Percentiles rank a stretch among this genome's conserved stretches.
phyloP scores from a whole-genome alignment of 2,329 filamentous ascomycete genomes.

The Dothiorella sarmentorum region DNA sequence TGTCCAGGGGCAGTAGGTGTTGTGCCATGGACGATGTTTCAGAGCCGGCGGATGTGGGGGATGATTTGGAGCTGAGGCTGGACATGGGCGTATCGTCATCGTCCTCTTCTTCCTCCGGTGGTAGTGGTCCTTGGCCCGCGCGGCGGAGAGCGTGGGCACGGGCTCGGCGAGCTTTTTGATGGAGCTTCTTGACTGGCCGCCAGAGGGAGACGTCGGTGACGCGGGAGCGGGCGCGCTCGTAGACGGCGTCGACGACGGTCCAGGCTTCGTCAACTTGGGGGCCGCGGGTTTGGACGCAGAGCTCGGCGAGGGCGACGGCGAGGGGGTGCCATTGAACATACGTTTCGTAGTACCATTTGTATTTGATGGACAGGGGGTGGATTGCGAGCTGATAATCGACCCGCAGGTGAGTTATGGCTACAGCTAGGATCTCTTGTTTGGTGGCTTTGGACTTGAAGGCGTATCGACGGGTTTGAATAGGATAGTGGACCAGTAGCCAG shows the following conservation, averaged over 20 bases:
- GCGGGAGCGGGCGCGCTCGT: constrained; percentile 23
- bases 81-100: no score
- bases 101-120: not conserved
- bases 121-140: not conserved
- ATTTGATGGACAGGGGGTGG: constrained; percentile 40
- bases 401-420: constrained; percentile 1
- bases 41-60: not conserved
- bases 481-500: constrained; percentile 18
- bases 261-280: constrained; percentile 39
- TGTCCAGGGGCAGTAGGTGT: not conserved
- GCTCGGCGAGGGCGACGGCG: constrained; percentile 44
- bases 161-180: constrained; percentile 8
- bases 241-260: constrained; percentile 45
- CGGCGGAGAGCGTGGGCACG: not conserved
- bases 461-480: constrained; percentile 13
- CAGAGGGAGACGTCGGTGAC: constrained; percentile 17
- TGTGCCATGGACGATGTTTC: not conserved
- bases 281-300: constrained; percentile 28
- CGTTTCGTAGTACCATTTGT: constrained; percentile 41
- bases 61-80: not conserved
- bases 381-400: constrained; percentile 21
- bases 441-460: constrained; percentile 26
- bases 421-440: constrained; percentile 28
- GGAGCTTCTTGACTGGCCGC: constrained; percentile 16
- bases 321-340: constrained; percentile 54